Evolutionary conservation across 768 basidiomycete species (phyloP), one percentile per base, ranked within the genome.

Genomic region (Symmetrospora coprosmae): DNA sequence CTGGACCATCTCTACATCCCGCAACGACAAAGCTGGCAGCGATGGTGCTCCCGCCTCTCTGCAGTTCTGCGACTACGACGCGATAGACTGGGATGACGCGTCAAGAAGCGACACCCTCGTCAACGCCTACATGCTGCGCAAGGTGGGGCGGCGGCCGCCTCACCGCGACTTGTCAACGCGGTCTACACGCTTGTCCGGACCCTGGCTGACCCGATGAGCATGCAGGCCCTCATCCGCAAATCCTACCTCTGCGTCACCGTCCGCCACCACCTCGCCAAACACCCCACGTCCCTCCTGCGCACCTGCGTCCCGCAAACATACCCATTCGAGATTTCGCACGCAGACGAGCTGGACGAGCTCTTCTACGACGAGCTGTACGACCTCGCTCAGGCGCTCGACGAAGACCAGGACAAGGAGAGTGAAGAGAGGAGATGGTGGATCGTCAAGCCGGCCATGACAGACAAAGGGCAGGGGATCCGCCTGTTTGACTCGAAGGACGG

Each of bases 401-500:
- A 70, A 31, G 69, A 74, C 11, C 70, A 71, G 40, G 62, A 59
- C 2, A 49, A 52, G 28, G 70, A 70, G 21, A 8, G 17, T 21
- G 61, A 63, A 1, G 55, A 66, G 7, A 52, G 53, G 39, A 75
- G 66, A 49, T 96, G 92, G 92, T 97, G 84, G 80, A 92, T 99
- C 63, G 74, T 99, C 50, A 99, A 99, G 74, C 91, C 94, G 45
- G 87, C 89, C 17, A 92, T 99, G 86, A 84, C 90, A 1, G 91
- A 97, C 74, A 80, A 88, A 49, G 94, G 90, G 13, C 87, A 88
- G 78, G 94, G 92, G 1, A 90, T 99, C 65, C 75, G 90, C 43
- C 74, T 99, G 46, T 96, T 99, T 73, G 81, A 84, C 51, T 83
- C 78, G 55, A 84, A 84, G 72, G 79, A 80, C 13, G 75, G 79